phyloP scores from a whole-genome alignment of 768 basidiomycete species.

The Lactifluus volemus region DNA sequence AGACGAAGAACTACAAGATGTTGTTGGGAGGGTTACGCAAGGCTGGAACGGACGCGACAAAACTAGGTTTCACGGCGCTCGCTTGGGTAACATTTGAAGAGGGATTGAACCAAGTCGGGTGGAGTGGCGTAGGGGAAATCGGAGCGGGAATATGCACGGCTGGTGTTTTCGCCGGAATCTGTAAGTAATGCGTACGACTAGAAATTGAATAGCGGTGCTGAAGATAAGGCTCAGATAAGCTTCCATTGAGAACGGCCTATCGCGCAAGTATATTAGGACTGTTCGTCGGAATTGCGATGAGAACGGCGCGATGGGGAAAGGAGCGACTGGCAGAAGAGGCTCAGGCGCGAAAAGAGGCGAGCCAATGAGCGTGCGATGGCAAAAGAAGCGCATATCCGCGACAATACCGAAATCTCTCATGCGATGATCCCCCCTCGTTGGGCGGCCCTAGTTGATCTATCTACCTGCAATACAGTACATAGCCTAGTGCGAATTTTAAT shows the following conservation, averaged over 20 bases:
- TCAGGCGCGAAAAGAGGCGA: conserved; percentile 21
- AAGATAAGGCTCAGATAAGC: conserved; percentile 11
- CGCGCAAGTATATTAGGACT: conserved; percentile 40
- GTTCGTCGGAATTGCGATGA: conserved; percentile 47
- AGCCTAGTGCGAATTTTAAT: background rate
- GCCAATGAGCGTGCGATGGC: conserved; percentile 17
- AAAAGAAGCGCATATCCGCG: conserved; percentile 3
- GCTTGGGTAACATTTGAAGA: conserved; percentile 46
- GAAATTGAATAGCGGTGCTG: conserved; percentile 8
- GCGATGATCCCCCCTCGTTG: conserved; percentile 7
- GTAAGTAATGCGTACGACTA: conserved; percentile 29
- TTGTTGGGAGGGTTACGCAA: conserved; percentile 63
- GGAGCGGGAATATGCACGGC: conserved; percentile 62
- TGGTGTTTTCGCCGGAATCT: conserved; percentile 45
- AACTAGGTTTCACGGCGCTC: conserved; percentile 39
- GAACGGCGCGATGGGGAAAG: conserved; percentile 28
- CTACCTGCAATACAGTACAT: background rate
- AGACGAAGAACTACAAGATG: conserved; percentile 89
- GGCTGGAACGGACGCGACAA: conserved; percentile 48
- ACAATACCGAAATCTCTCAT: background rate
- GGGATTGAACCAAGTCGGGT: conserved; percentile 30
- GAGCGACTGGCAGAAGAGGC: conserved; percentile 23
- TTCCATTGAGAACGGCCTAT: conserved; percentile 15
- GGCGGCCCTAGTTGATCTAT: conserved; percentile 1
- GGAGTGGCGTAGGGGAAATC: conserved; percentile 40